Base-by-base conservation (phyloP, 2,329 filamentous ascomycete species). In the Alternaria sp. region DNA sequence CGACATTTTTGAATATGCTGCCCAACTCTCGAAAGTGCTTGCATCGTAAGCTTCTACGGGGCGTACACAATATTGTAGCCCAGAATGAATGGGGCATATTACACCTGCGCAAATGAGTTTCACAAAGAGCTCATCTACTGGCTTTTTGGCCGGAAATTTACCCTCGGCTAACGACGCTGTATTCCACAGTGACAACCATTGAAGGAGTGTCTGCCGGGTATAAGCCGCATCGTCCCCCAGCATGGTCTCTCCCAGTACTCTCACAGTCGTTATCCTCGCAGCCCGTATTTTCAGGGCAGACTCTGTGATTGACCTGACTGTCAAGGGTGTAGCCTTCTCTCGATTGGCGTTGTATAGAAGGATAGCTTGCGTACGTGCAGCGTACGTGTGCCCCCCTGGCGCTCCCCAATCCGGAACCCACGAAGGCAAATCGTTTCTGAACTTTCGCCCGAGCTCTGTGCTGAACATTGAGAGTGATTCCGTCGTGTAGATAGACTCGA, bases 351-450 rank as follows among this genome's bases (percentile, higher is more conserved):
- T 40, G 43, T 65, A 69, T 13, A 60, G 44, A 8, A 43, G 13
- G 3, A 57, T 40, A 21, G 58, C 56, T 28, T 62, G 44, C 2
- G 59, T 46, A 4, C 62, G 56, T 5, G 32, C 19, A 3, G 23
- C 17, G 12, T 59, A 61, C n/a, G 26, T 52, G 3, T 51, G 36
- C 12, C 54, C 40, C 13, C 61, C 61, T 5, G 66, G 64, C 6
- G 63, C 52, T 23, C 57, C 50, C 71, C 68, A 75, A 49, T 74
- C 68, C 0, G 71, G 69, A 5, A 69, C 72, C 70, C 69, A 74
- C 1, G 65, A 69, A 9, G 70, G 69, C 19, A 74, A n/a, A 40
- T 71, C 65, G 7, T 57, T 21, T 5, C 67, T 30, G 30, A 50
- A 65, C 28, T 69, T 70, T 45, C 67, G 63, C 19, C 65, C 65